These are phyloP conservation scores for Austroboletus rostrupii DNA, from an alignment of 1,284 basidiomycete genomes.

Conservation along the genomic window DNA sequence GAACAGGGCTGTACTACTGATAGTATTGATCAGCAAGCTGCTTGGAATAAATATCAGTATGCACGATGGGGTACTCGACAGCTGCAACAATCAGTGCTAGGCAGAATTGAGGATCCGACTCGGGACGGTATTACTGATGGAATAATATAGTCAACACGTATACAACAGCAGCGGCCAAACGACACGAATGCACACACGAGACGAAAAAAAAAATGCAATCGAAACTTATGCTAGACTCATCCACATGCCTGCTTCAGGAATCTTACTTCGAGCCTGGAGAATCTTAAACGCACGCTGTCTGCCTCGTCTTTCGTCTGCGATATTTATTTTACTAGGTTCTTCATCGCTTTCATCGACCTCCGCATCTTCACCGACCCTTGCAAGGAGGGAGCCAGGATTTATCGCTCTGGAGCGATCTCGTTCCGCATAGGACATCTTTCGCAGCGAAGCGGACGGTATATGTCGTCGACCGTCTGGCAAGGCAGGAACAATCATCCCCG, in stretches of 20 bases:
- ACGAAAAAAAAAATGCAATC: neutral
- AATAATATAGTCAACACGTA: slow-evolving; percentile 28
- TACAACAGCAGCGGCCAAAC: slow-evolving; percentile 10
- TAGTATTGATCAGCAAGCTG: neutral
- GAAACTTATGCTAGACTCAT: slow-evolving; percentile 55
- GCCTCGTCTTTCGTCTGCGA: slow-evolving; percentile 39
- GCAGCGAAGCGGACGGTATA: slow-evolving; percentile 45
- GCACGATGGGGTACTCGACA: slow-evolving; percentile 16
- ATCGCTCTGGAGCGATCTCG: slow-evolving; percentile 58
- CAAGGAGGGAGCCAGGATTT: slow-evolving; percentile 59
- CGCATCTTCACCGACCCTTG: slow-evolving; percentile 42
- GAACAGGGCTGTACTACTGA: no score
- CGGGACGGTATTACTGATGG: slow-evolving; percentile 29
- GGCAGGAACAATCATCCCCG: slow-evolving; percentile 25
- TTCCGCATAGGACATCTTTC: slow-evolving; percentile 60
- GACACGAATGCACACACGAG: slow-evolving; percentile 5
- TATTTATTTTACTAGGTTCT: slow-evolving; percentile 23
- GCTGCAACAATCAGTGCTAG: slow-evolving; percentile 26
- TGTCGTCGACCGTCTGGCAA: slow-evolving; percentile 21
- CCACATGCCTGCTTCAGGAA: slow-evolving; percentile 73
- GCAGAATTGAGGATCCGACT: slow-evolving; percentile 15
- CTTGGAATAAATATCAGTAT: slow-evolving; percentile 14
- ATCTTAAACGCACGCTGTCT: slow-evolving; percentile 62
- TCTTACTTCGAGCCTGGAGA: slow-evolving; percentile 53
- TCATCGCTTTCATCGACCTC: slow-evolving; percentile 38